A percentile compares a stretch with the other conserved stretches of the same genome.
Evolutionary conservation across 768 basidiomycete species (phyloP).

Genomic region (Auriculariales sp.): DNA sequence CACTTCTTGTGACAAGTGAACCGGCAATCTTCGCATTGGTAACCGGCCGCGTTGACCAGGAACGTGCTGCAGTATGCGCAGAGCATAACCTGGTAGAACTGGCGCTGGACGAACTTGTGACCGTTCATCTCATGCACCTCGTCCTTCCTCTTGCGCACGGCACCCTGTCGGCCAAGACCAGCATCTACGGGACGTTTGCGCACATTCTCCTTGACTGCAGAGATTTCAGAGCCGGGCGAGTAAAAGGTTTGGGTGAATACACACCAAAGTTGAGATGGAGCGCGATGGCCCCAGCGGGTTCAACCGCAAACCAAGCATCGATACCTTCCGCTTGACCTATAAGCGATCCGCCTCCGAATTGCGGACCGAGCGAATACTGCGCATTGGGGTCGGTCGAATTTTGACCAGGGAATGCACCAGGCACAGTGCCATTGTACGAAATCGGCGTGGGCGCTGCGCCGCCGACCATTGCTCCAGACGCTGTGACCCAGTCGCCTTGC

Average conservation of each 20-base stretch:
- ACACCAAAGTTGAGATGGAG: conserved; percentile 84
- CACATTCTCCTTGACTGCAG: conserved; percentile 89
- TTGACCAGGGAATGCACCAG: conserved; percentile 25
- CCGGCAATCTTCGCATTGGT: conserved; percentile 97
- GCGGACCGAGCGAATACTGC: conserved; percentile 25
- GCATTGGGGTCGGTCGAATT: conserved; percentile 24
- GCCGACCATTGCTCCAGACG: conserved; percentile 59
- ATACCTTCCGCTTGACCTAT: conserved; percentile 50
- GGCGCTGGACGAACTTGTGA: conserved; percentile 91
- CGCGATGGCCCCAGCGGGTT: conserved; percentile 88
- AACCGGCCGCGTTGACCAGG: conserved; percentile 91
- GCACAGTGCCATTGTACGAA: conserved; percentile 28
- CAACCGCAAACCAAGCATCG: conserved; percentile 94
- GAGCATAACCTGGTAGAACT: conserved; percentile 97
- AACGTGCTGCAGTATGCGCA: conserved; percentile 98
- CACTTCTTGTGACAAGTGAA: conserved; percentile 99
- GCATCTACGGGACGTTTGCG: conserved; percentile 91
- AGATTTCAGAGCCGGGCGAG: background rate
- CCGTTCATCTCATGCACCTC: conserved; percentile 99
- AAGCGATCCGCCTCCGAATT: background rate
- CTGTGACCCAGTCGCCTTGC: conserved; percentile 88
- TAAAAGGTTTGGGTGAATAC: conserved; percentile 16
- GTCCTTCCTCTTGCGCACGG: conserved; percentile 92
- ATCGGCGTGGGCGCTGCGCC: conserved; percentile 17
- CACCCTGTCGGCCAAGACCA: conserved; percentile 93